These are phyloP conservation scores for Penstemon davidsonii DNA, from an alignment of 257 asterid genomes.

Conservation along the genomic window DNA sequence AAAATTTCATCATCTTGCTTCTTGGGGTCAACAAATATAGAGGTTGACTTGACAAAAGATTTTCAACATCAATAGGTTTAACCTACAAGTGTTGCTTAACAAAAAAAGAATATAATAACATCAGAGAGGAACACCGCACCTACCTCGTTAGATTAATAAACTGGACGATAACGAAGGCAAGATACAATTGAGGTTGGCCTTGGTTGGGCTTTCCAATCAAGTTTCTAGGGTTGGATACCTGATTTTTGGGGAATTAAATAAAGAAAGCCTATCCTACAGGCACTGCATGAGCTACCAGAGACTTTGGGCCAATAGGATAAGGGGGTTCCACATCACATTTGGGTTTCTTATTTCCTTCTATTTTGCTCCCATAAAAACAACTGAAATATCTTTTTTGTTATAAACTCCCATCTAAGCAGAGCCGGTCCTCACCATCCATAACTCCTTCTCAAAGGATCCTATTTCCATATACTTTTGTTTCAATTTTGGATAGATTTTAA, in stretches of 20 bases:
- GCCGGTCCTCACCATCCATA: neutral
- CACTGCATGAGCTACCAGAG: neutral
- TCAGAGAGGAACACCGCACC: neutral
- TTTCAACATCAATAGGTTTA: slow-evolving; percentile 8
- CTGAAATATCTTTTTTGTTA: neutral
- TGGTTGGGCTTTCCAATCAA: neutral
- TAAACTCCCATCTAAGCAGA: neutral
- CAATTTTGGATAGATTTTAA: neutral
- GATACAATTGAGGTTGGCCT: neutral
- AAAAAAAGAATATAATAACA: neutral
- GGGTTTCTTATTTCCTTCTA: neutral
- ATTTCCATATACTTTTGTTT: neutral
- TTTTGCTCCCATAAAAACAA: neutral
- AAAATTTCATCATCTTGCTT: neutral
- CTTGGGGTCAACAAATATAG: slow-evolving; percentile 2
- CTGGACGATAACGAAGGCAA: slow-evolving; percentile 8
- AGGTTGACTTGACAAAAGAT: neutral
- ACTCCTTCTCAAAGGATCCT: too few species aligned
- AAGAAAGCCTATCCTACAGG: neutral
- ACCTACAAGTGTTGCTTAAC: too few species aligned
- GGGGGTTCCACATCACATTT: neutral
- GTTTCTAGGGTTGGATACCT: neutral
- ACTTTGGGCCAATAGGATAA: neutral
- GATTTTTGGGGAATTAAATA: neutral
- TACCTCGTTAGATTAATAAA: neutral